Base-by-base conservation (phyloP, 2,329 filamentous ascomycete genomes). In the Fusarium falciforme region DNA sequence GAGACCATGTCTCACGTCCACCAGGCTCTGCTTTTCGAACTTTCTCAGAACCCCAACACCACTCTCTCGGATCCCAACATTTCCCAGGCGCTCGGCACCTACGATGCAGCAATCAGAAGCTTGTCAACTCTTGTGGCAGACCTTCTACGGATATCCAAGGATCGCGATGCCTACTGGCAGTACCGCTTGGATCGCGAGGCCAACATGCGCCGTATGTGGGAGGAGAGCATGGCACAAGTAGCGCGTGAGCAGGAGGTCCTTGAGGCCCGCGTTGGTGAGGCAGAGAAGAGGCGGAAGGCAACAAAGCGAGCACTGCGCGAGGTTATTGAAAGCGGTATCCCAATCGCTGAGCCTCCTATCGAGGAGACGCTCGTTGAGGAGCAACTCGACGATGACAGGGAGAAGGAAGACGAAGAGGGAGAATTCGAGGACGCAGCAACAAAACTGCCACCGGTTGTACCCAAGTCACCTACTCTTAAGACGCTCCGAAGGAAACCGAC, bases 191-290 rank as follows among this genome's bases (percentile, higher is more conserved):
- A 98, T 76, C 92, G 95, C 63, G 96, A 99, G 84, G 92, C 92
- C 49, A 94, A 98, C 80, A 93, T 98, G 84, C 91, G 96, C 40
- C 92, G 94, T 68, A 94, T 99, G 91, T 99, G 96, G 96, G 96
- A 99, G 83, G 96, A 99, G 79, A 98, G 95, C 83, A 98, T 99
- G 96, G 95, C 96, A 11, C 92, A 95, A 78, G 93, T 99, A n/a
- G 96, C 95, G 20, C 92, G 91, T 65, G 96, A 99, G 81, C 96
- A 99, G 78, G 96, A 98, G 83, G 90, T 95, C 61, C 88, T 99
- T 2, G 94, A 98, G 80, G 94, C 91, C 38, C 93, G 92, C 67
- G 93, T 98, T 70, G 94, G 94, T 52, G 94, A 98, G 82, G 94
- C 95, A 2, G 96, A 98, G 82, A 90, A 93, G 80, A 98, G 97